phyloP scores from a whole-genome alignment of 2,329 filamentous ascomycete genomes.

The Colletotrichum sp. region DNA sequence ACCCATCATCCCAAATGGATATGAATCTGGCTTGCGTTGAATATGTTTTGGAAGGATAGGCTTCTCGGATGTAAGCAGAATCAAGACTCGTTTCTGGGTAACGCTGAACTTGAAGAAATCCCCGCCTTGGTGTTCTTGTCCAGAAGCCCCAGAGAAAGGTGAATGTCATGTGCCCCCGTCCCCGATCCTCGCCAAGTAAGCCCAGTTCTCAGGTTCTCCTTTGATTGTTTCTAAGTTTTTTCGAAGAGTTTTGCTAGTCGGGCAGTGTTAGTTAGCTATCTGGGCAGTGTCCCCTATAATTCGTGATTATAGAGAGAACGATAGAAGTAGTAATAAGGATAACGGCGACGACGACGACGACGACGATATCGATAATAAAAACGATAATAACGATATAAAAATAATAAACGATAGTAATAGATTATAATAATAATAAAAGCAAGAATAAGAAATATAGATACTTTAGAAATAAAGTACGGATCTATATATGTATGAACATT shows the following conservation, averaged over 20 bases:
- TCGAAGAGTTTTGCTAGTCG: neutral
- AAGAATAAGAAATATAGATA: no score
- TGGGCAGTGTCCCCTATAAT: no score
- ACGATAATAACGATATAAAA: no score
- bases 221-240: neutral
- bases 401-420: no score
- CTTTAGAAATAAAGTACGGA: no score
- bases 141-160: neutral
- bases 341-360: no score
- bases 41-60: neutral
- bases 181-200: neutral
- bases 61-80: neutral
- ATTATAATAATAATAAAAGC: no score
- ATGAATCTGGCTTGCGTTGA: neutral
- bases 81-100: neutral
- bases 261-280: no score
- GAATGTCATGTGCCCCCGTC: neutral
- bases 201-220: neutral
- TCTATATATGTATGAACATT: no score
- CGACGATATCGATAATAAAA: no score
- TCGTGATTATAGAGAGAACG: no score
- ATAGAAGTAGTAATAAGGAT: no score
- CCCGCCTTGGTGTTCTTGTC: neutral
- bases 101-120: neutral
- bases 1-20: neutral